Percentiles rank a stretch among this genome's conserved stretches.
Evolutionary conservation across 2,329 filamentous ascomycete species (phyloP).

Genomic region (Fusarium torreyae): DNA sequence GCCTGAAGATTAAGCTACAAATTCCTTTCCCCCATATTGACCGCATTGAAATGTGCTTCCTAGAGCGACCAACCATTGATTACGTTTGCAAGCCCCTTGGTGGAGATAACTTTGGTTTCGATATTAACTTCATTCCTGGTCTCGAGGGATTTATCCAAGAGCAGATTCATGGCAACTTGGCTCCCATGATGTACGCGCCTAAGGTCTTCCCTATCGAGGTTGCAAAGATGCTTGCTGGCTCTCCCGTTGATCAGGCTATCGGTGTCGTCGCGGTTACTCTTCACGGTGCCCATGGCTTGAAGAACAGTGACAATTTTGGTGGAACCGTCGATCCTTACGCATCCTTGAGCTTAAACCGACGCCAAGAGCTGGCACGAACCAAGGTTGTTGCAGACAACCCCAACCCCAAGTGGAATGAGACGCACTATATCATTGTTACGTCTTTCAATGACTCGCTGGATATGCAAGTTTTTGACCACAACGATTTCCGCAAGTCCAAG

Average conservation of each 20-base stretch:
- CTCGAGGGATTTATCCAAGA: constrained; percentile 95
- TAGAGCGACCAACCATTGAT: constrained; percentile 90
- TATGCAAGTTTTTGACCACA: constrained; percentile 90
- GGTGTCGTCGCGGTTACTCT: constrained; percentile 93
- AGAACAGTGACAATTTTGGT: constrained; percentile 94
- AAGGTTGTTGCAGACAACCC: constrained; percentile 88
- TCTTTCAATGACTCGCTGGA: constrained; percentile 91
- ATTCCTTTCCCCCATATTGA: constrained; percentile 97
- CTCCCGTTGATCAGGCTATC: constrained; percentile 93
- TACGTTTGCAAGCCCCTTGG: constrained; percentile 98
- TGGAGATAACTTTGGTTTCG: constrained; percentile 95
- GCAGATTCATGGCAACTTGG: constrained; percentile 93
- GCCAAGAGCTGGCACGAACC: constrained; percentile 86
- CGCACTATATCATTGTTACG: constrained; percentile 93
- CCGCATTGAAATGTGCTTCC: constrained; percentile 93
- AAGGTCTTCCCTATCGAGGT: constrained; percentile 99
- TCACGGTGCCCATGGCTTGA: constrained; percentile 91
- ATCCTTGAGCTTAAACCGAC: constrained; percentile 85
- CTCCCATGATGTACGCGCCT: constrained; percentile 97
- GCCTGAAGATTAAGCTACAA: constrained; percentile 97
- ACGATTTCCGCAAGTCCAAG: constrained; percentile 96
- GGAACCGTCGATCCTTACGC: constrained; percentile 94
- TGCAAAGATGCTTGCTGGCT: constrained; percentile 96
- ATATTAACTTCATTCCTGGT: constrained; percentile 99
- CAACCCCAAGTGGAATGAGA: constrained; percentile 96